phyloP scores from a whole-genome alignment of 768 basidiomycete species.

The Tremella fuciformis region DNA sequence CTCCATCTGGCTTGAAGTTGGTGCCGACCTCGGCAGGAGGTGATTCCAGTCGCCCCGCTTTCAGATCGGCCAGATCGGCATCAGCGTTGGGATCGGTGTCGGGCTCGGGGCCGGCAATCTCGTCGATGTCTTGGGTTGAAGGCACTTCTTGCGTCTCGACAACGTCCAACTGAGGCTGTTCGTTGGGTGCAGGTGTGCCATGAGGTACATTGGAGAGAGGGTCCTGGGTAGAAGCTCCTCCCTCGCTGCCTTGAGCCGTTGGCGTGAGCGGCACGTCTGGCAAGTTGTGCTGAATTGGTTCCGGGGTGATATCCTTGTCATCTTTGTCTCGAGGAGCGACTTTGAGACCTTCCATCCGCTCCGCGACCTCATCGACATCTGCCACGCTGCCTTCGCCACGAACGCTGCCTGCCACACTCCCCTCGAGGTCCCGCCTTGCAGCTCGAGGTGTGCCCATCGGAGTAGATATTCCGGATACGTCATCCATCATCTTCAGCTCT shows the following conservation, averaged over 20 bases:
- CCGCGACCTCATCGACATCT: slow-evolving; percentile 7
- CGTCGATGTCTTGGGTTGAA: neutral
- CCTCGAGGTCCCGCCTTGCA: slow-evolving; percentile 29
- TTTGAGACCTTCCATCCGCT: slow-evolving; percentile 15
- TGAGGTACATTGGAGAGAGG: neutral
- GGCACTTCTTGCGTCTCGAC: neutral
- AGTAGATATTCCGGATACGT: slow-evolving; percentile 41
- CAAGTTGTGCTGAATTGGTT: slow-evolving; percentile 16
- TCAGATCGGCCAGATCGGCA: slow-evolving; percentile 28
- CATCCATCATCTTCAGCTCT: slow-evolving; percentile 35
- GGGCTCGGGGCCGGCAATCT: neutral
- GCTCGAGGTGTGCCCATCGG: slow-evolving; percentile 41
- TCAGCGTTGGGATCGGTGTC: slow-evolving; percentile 29
- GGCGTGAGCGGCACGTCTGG: neutral
- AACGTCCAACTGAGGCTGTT: neutral
- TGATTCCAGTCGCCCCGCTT: slow-evolving; percentile 18
- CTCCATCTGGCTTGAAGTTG: neutral
- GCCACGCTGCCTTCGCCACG: slow-evolving; percentile 24
- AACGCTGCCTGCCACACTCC: slow-evolving; percentile 26
- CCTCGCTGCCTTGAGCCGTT: neutral
- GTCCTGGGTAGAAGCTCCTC: neutral
- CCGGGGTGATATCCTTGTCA: slow-evolving; percentile 21
- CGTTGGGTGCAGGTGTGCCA: neutral
- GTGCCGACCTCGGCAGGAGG: slow-evolving; percentile 12
- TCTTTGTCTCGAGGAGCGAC: slow-evolving; percentile 1